Conservation (phyloP, 768 basidiomycete species). For the Austroboletus festivus region DNA sequence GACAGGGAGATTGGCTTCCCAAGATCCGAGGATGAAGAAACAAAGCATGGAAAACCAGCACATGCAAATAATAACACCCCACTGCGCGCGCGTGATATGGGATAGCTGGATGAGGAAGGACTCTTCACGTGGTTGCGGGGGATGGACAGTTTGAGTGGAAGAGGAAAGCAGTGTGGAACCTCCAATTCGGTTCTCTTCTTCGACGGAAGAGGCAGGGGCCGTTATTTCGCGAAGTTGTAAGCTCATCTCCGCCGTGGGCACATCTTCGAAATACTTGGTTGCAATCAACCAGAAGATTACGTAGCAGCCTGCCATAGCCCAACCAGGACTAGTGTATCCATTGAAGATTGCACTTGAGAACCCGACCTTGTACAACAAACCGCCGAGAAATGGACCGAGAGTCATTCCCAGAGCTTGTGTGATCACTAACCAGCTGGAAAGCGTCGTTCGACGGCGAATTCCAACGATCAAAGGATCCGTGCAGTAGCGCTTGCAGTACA, state of each 20-base stretch:
- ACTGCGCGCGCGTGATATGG: conserved; percentile 33
- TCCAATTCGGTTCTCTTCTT: conserved; percentile 3
- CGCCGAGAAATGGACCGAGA: conserved; percentile 62
- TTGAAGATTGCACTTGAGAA: conserved; percentile 58
- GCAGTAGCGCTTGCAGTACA: conserved; percentile 70
- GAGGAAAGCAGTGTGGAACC: background rate
- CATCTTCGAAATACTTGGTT: conserved; percentile 40
- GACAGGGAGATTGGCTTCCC: conserved; percentile 68
- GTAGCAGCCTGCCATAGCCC: conserved; percentile 60
- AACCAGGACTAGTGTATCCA: conserved; percentile 64
- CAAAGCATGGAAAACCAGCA: conserved; percentile 69
- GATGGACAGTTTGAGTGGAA: background rate
- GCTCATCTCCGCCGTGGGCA: conserved; percentile 21
- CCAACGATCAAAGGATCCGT: conserved; percentile 65
- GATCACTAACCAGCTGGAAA: conserved; percentile 60
- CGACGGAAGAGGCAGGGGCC: background rate
- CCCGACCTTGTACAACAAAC: conserved; percentile 55
- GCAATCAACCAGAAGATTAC: conserved; percentile 46
- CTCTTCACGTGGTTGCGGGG: background rate
- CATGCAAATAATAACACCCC: conserved; percentile 59
- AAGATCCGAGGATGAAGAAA: conserved; percentile 67
- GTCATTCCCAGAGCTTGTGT: conserved; percentile 62
- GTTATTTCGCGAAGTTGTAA: conserved; percentile 10
- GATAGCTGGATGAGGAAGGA: conserved; percentile 9
- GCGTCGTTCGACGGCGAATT: conserved; percentile 56